A percentile compares a stretch with the other conserved stretches of the same genome.
Evolutionary conservation across 2,329 filamentous ascomycete genomes (phyloP).

Genomic region (Talaromyces amestolkiae): DNA sequence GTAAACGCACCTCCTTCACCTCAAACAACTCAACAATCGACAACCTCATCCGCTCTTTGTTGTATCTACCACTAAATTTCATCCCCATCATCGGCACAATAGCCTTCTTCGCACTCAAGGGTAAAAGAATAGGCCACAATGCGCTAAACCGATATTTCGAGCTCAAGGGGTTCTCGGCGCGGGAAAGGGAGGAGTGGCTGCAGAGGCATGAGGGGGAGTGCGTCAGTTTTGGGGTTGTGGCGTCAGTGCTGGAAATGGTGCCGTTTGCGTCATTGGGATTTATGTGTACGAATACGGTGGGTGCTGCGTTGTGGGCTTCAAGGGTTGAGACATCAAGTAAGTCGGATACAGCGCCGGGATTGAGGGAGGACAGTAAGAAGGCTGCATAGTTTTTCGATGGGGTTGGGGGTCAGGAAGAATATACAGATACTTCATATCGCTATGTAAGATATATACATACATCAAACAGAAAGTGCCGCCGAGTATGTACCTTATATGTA

Average conservation of each 20-base stretch:
- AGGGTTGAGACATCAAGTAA: constrained; percentile 62
- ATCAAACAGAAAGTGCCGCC: neutral
- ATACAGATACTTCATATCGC: neutral
- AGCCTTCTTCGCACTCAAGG: constrained; percentile 76
- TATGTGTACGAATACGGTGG: constrained; percentile 86
- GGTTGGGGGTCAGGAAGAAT: neutral
- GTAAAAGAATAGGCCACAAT: constrained; percentile 54
- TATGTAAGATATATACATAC: constrained; percentile 6
- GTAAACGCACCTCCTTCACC: constrained; percentile 51
- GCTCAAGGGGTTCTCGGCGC: constrained; percentile 74
- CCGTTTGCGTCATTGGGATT: constrained; percentile 81
- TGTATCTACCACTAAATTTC: constrained; percentile 90
- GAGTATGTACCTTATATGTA: constrained; percentile 12
- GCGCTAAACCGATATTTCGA: constrained; percentile 75
- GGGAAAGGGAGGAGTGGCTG: constrained; percentile 67
- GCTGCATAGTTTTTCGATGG: constrained; percentile 24
- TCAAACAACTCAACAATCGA: constrained; percentile 47
- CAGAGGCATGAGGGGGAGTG: constrained; percentile 71
- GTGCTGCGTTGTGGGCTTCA: constrained; percentile 90
- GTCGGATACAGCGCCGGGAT: constrained; percentile 29
- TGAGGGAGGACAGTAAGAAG: constrained; percentile 33
- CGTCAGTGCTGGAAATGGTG: constrained; percentile 79
- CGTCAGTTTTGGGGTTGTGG: constrained; percentile 71
- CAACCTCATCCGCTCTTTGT: constrained; percentile 70
- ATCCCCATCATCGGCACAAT: constrained; percentile 84